Percentiles rank a stretch among this genome's conserved stretches.
These are phyloP conservation scores for Ailanthus altissimus DNA, from an alignment of 345 rosid species.

Conservation along the genomic window DNA sequence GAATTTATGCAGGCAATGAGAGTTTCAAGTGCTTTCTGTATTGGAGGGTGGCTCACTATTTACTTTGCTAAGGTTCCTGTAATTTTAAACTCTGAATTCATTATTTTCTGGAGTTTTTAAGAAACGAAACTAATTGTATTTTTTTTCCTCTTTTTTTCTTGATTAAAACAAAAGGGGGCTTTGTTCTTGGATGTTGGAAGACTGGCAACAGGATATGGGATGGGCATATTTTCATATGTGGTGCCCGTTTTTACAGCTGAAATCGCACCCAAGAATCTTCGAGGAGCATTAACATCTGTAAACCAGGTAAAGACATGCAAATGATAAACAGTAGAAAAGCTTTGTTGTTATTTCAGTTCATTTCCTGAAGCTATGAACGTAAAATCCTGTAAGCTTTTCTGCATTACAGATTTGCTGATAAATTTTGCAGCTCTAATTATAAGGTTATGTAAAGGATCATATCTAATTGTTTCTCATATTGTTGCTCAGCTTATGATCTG, in stretches of 20 bases:
- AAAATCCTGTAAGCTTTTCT: neutral
- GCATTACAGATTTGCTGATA: neutral
- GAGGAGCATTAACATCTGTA: conserved; percentile 76
- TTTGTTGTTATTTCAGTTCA: neutral
- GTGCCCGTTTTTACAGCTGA: conserved; percentile 93
- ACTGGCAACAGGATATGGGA: conserved; percentile 82
- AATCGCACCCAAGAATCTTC: conserved; percentile 76
- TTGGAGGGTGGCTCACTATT: conserved; percentile 84
- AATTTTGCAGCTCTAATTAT: neutral
- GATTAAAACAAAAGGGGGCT: conserved; percentile 49
- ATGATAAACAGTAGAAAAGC: neutral
- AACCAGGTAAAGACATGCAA: conserved; percentile 60
- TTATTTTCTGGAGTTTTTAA: too few relatives aligned
- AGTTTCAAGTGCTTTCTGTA: conserved; percentile 58
- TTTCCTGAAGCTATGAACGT: neutral
- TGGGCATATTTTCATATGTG: conserved; percentile 93
- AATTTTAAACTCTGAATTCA: neutral
- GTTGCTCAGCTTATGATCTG: conserved; percentile 69
- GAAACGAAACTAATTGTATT: too few relatives aligned
- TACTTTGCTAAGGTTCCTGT: conserved; percentile 74
- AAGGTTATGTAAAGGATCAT: neutral
- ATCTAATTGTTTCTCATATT: neutral
- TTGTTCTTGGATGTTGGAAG: conserved; percentile 69
- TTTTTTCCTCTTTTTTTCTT: neutral
- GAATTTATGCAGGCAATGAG: conserved; percentile 72